Conservation (phyloP, 108 stramenopile genomes). For the Pseudonitzschia delicatissima region DNA sequence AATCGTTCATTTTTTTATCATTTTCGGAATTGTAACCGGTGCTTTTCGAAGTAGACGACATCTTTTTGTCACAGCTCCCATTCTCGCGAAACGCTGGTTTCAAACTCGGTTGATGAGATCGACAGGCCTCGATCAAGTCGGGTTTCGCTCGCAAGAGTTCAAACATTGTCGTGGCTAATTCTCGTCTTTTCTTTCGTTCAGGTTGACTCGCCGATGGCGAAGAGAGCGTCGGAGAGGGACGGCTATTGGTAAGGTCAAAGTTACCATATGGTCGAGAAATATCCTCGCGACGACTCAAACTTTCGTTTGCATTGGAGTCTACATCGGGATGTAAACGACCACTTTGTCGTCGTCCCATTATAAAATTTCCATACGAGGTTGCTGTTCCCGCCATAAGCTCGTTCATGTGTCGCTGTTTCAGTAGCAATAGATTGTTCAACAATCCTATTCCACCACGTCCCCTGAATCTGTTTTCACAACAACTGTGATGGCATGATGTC, state of each 20-base stretch:
- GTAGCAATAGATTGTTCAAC: slow-evolving; percentile 2
- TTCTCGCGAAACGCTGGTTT: neutral
- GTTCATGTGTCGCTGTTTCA: neutral
- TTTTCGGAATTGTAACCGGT: neutral
- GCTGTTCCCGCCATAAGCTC: slow-evolving; percentile 5
- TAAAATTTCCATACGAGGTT: neutral
- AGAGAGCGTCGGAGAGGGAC: too few species aligned
- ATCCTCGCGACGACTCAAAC: too few species aligned
- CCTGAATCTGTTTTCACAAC: neutral
- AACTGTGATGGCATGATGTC: neutral
- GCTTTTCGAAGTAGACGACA: neutral
- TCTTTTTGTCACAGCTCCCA: too few species aligned
- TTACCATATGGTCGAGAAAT: too few species aligned
- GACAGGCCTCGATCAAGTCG: slow-evolving; percentile 19
- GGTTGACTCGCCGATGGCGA: too few species aligned
- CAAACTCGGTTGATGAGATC: neutral
- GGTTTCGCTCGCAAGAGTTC: slow-evolving; percentile 33
- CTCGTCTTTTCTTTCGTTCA: neutral
- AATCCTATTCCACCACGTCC: slow-evolving; percentile 11
- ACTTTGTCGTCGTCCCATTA: neutral
- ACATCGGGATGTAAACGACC: too few species aligned
- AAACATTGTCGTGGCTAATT: slow-evolving; percentile 23
- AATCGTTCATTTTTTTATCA: neutral
- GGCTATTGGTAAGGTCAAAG: too few species aligned
- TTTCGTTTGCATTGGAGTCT: too few species aligned